A percentile compares a stretch with the other conserved stretches of the same genome.
These are phyloP conservation scores for Fusarium sp. DNA, from an alignment of 2,329 filamentous ascomycete species.

Conservation along the genomic window DNA sequence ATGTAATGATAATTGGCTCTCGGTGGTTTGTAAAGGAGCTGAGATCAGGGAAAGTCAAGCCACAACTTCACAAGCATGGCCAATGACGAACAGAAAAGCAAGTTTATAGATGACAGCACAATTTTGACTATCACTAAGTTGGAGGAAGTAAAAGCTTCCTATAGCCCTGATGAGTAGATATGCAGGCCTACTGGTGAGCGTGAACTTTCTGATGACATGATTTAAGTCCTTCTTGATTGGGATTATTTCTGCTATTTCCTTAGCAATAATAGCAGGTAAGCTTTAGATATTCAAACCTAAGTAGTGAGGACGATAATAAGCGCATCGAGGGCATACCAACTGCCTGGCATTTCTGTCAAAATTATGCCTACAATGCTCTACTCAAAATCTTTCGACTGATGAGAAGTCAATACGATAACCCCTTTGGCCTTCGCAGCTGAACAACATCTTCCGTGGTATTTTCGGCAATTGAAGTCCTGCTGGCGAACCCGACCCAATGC, in stretches of 20 bases:
- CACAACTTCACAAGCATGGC: not conserved
- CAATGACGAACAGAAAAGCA: not conserved
- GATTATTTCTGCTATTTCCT: not conserved
- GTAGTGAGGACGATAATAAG: not conserved
- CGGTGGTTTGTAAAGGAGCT: not conserved
- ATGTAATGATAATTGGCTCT: not conserved
- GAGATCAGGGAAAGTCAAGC: not conserved
- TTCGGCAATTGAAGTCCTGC: not conserved
- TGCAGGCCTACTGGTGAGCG: not conserved
- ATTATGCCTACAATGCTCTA: not conserved
- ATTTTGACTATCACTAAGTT: not conserved
- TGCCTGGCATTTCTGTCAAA: rapidly evolving
- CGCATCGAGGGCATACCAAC: not conserved
- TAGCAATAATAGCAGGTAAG: not conserved
- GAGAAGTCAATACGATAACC: not conserved
- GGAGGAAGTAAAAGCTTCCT: not conserved
- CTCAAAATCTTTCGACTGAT: too few species aligned
- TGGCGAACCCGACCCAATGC: not conserved
- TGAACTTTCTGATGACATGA: not conserved
- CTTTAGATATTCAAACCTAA: not conserved
- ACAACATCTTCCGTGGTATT: rapidly evolving
- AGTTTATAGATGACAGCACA: not conserved
- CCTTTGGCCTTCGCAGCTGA: rapidly evolving
- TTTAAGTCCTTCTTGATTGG: not conserved
- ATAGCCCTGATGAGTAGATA: not conserved